Evolutionary conservation across 208 protist species (phyloP).

Genomic region (Trypanosomatidae sp.): DNA sequence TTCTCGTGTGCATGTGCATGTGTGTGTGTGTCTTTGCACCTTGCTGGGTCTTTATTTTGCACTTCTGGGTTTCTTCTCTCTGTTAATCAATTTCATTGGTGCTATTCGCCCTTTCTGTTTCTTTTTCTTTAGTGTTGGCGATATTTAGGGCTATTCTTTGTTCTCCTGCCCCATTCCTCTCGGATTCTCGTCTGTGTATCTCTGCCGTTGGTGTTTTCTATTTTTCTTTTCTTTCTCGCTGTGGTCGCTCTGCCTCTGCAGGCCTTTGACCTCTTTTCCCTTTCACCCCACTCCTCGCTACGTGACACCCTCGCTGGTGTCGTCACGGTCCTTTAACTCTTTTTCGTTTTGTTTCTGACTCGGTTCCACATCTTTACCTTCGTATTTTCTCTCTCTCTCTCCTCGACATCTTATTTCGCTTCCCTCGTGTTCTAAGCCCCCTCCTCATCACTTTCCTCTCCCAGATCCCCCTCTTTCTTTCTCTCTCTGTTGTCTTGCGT

Average conservation of each 20-base stretch:
- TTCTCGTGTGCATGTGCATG: background rate
- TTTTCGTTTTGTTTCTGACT: slow-evolving; percentile 2
- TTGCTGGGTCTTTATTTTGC: background rate
- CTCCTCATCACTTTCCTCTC: too few species aligned
- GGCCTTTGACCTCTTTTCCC: background rate
- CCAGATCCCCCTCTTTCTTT: background rate
- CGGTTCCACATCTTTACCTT: background rate
- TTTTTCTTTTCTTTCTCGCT: background rate
- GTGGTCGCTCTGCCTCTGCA: background rate
- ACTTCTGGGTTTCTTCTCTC: background rate
- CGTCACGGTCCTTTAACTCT: background rate
- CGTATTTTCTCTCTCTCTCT: background rate
- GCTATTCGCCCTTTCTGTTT: background rate
- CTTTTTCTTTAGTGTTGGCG: background rate
- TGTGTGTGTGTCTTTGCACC: background rate
- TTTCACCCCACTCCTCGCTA: background rate
- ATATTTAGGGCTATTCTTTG: background rate
- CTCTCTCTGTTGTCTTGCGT: background rate
- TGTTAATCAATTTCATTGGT: background rate
- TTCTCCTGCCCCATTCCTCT: background rate
- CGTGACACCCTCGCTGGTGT: background rate
- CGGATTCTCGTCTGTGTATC: background rate
- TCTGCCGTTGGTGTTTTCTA: background rate
- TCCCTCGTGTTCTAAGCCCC: too few species aligned
- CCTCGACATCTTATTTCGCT: background rate